Evolutionary conservation across 108 stramenopile genomes (phyloP), one percentile per base, ranked within the genome.

Genomic region (Cyclotella distinguenda): DNA sequence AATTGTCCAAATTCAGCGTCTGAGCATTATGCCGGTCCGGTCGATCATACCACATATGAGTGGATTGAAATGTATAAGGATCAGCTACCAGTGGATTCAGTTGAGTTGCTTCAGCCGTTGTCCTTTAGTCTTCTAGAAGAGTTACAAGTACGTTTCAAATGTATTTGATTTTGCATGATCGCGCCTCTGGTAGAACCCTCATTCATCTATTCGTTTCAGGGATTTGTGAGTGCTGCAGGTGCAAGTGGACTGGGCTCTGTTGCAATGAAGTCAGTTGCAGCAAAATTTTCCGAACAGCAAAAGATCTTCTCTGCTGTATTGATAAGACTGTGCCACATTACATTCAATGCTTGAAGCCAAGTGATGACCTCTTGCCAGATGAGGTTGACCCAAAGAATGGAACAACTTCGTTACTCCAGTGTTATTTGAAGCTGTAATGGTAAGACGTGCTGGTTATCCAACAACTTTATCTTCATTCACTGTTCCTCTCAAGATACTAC

Each of bases 391-490:
- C 82, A 25, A 51, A 78, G 31, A 86, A 90, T 58, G 28, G 90
- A 94, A 43, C 98, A 99, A 66, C 87, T 99, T 21, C 87, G 96
- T 42, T 99, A 95, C 65, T 93, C 94, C n/a, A 97, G 98, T 50
- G 95, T 99, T 27, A n/a, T 82, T 97, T 33, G 97, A 96, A 46
- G 97, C 97, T 31, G 87, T 93, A 8, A 85, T 68, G 38, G 71
- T 66, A 16, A 44, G 59, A 21, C 67, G 63, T 34, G 79, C 75
- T 34, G 79, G 68, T 35, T 79, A 67, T 50, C 72, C 63, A 4
- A 78, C 63, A 18, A n/a, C 78, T 61, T 25, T 71, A 69, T 44
- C 71, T 63, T 30, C 64, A 69, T 64, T 46, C 58, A 40, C 57
- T 60, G 10, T 82, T 74, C 35, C 52, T 68, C 10, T 58, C 60